Percentiles rank a stretch among this genome's conserved stretches.
Conservation (phyloP, 2,329 filamentous ascomycete species). For the Cyclaneusma minus region DNA sequence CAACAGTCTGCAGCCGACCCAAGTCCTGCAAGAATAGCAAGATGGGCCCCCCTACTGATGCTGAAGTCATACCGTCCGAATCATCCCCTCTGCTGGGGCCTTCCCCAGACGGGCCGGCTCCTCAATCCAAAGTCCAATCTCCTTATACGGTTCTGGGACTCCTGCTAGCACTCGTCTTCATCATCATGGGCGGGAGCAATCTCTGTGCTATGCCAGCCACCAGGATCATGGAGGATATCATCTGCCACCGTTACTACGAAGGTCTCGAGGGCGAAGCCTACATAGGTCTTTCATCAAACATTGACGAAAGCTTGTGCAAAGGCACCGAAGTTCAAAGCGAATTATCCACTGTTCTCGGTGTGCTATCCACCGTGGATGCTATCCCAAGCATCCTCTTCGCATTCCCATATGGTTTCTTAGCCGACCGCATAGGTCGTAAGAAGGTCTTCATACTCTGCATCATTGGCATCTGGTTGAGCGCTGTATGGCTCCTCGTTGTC, state of each 20-base stretch:
- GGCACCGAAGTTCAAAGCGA: conserved; percentile 20
- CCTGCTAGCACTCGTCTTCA: conserved; percentile 17
- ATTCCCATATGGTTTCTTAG: conserved; percentile 22
- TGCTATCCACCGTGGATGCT: conserved; percentile 15
- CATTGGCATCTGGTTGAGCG: conserved; percentile 15
- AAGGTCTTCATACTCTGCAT: conserved; percentile 19
- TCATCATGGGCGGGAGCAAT: conserved; percentile 14
- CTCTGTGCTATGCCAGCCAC: conserved; percentile 19
- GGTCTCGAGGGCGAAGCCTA: conserved; percentile 8
- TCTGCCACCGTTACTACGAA: conserved; percentile 24
- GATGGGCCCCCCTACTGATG: no score
- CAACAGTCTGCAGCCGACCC: no score
- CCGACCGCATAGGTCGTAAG: conserved; percentile 23
- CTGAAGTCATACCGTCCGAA: no score
- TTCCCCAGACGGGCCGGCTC: no score
- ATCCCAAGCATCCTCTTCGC: conserved; percentile 19
- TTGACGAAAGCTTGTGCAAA: conserved; percentile 23
- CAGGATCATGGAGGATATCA: conserved; percentile 23
- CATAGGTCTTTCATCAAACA: conserved; percentile 11
- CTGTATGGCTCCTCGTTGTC: conserved; percentile 17
- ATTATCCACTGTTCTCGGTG: conserved; percentile 21
- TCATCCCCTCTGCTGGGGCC: no score
- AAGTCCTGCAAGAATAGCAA: no score
- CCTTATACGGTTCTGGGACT: conserved; percentile 18
- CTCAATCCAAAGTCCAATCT: no score